Base-by-base conservation (phyloP, 805 yeast species). In the Myxozyma geophila region DNA sequence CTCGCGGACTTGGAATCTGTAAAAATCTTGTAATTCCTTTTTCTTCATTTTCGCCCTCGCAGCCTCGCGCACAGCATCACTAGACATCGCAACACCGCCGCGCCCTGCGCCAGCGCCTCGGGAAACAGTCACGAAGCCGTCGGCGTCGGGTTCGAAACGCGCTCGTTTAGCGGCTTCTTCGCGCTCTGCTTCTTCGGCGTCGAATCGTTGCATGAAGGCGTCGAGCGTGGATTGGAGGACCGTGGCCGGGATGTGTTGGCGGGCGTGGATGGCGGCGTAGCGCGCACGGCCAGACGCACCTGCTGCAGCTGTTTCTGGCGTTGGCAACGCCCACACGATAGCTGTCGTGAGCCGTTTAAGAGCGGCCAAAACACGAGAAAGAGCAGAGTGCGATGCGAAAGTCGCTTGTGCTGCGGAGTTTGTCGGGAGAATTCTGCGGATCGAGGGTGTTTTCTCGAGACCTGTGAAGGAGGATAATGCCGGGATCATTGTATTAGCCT, bases 1-100 rank as follows among this genome's bases (percentile, higher is more conserved):
- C 75, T 95, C 97, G 77, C 99, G 87, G 70, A 95, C 84, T 79
- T 95, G 99, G 85, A 92, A 95, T 72, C 97, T 83, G 80, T 95
- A 95, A 80, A 95, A 95, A 77, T 96, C 98, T 69, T 83, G 82
- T 80, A 92, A 90, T 71, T 90, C 92, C 73, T 86, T 86, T 75
- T 84, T 88, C 58, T 80, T 77, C 64, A 78, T 75, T 60, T 72
- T 73, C 52, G 73, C 70, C 40, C 36, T 28, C 48, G 64, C 75
- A 54, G 82, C 83, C 43, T 85, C 86, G 36, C 79, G 79, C 1
- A 86, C 40, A 4, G 47, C 60, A 35, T 62, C 67, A 8, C 58
- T 46, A 21, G 67, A 52, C 17, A 23, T 40, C n/a, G 47, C 53
- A n/a, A 41, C 59, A 7, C 37, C 68, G 12, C 47, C 58, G 7